Evolutionary conservation across 257 asterid genomes (phyloP).

Genomic region (Scutellaria barbata): DNA sequence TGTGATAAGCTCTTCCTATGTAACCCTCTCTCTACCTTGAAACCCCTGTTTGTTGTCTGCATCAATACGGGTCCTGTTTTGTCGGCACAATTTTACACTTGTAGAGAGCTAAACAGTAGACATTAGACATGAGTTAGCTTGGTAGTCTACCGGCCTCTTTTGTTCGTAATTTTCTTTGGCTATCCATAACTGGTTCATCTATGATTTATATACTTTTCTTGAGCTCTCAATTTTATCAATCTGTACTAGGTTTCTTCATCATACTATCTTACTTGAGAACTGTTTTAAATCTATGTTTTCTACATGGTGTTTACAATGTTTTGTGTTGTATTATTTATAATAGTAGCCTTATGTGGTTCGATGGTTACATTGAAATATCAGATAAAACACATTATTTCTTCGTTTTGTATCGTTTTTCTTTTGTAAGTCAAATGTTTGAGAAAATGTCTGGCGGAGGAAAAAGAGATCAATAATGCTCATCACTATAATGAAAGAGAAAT

Average conservation of each 20-base stretch:
- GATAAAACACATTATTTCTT: background rate
- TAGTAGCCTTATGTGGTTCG: no score
- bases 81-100: constrained; percentile 36
- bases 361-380: no score
- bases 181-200: constrained; percentile 4
- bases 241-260: background rate
- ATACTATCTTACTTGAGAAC: background rate
- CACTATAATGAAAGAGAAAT: background rate
- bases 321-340: no score
- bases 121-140: constrained; percentile 45
- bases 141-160: constrained; percentile 35
- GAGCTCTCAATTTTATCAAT: constrained; percentile 24
- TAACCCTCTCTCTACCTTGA: constrained; percentile 3
- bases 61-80: constrained; percentile 31
- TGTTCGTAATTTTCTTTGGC: constrained; percentile 5
- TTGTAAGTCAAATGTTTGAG: background rate
- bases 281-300: background rate
- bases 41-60: constrained; percentile 24
- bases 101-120: constrained; percentile 45
- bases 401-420: background rate
- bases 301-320: no score
- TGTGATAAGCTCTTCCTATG: constrained; percentile 26
- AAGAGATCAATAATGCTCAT: background rate
- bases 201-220: constrained; percentile 23
- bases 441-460: background rate